Evolutionary conservation across 495 filamentous ascomycete species (phyloP), one percentile per base, ranked within the genome.

Genomic region (Aspergillus kassunensis): DNA sequence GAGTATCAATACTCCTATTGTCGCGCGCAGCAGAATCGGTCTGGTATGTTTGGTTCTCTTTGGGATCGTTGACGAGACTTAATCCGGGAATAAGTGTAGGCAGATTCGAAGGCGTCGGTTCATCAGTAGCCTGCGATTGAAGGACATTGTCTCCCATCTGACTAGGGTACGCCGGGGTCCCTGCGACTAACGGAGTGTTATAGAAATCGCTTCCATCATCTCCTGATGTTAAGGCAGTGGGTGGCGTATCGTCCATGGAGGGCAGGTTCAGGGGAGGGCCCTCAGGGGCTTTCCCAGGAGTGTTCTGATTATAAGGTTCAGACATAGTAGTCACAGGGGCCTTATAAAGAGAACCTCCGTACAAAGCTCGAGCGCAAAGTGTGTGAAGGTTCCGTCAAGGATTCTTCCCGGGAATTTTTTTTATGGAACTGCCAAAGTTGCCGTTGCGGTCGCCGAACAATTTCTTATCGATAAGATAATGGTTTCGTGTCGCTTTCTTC

Each of bases 161-260:
- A 0, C 16, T 33, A 21, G 46, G 42, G 16, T 37, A 39, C 15
- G 57, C 55, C 0, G 65, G 65, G 0, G 64, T 70, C n/a, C 54
- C 69, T 31, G 60, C 54, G 34, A 51, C 44, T 52, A 62, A 53
- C 6, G 69, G 66, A 21, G 70, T 73, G 45, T 72, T 70, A 57
- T 73, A 73, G 47, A 72, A 74, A 63, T 74, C 70, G 44, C 67
- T 73, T 34, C 60, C 70, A 61, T 64, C 60, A 45, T 73, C 73
- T 16, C 50, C 56, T 12, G 65, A 64, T 16, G 68, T 70, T 39
- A 57, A 54, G 51, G 66, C 58, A 52, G 65, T 39, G 43, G 66
- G 65, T 62, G 68, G 65, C 62, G 69, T 66, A 53, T 71, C 65
- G 45, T 53, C 60, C 46, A 54, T 57, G 51, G 55, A 53, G 39